Evolutionary conservation across 352 stramenopile species (phyloP).

Genomic region (Globisporangium barbulae): DNA sequence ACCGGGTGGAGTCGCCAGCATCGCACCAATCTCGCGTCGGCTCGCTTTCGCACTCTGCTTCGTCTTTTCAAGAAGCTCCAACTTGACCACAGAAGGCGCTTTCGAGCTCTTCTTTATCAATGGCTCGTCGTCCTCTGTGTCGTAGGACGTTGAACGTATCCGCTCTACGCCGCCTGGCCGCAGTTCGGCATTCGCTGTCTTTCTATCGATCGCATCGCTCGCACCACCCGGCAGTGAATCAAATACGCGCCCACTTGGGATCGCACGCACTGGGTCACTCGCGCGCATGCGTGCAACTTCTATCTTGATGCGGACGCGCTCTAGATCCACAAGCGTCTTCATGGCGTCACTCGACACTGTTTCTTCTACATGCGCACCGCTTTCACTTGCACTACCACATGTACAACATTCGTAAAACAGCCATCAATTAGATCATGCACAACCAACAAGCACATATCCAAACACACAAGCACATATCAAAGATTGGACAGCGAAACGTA

Average conservation of each 20-base stretch:
- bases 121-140: conserved; percentile 1
- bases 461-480: neutral
- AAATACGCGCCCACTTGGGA: conserved; percentile 56
- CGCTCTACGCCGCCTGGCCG: neutral
- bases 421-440: neutral
- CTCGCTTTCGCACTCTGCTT: neutral
- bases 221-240: conserved; percentile 32
- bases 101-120: conserved; percentile 1
- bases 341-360: conserved; percentile 1
- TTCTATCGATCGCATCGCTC: conserved; percentile 42
- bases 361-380: neutral
- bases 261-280: conserved; percentile 22
- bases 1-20: neutral
- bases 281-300: conserved; percentile 36
- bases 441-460: neutral
- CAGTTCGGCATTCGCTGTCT: conserved; percentile 63
- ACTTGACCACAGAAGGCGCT: neutral
- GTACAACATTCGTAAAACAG: neutral
- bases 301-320: conserved; percentile 38
- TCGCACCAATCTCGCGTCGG: neutral
- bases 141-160: neutral
- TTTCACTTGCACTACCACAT: neutral
- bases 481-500: neutral
- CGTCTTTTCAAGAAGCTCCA: conserved; percentile 1
- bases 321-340: conserved; percentile 21